These are phyloP conservation scores for Pseudonectria buxi DNA, from an alignment of 2,329 filamentous ascomycete genomes.

Conservation along the genomic window DNA sequence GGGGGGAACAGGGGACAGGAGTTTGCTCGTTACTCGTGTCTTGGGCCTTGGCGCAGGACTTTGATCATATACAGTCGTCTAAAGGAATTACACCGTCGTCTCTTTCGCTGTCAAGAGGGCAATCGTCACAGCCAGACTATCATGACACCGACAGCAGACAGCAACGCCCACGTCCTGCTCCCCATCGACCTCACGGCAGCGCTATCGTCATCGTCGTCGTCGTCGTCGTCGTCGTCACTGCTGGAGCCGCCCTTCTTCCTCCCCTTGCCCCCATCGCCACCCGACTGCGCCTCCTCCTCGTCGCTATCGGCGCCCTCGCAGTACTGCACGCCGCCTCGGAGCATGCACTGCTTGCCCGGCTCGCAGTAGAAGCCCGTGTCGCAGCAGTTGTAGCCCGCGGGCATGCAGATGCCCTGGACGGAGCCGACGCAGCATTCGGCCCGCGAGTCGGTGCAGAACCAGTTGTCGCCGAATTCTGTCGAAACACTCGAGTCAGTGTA, in stretches of 20 bases:
- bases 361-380: constrained; percentile 12
- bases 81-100: too few species aligned
- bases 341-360: constrained; percentile 8
- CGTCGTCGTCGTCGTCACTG: not conserved
- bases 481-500: not conserved
- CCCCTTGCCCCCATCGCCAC: constrained; percentile 3
- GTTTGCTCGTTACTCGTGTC: not conserved
- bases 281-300: constrained; percentile 1
- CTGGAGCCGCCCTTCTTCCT: constrained; percentile 2
- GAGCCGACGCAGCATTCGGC: constrained; percentile 12
- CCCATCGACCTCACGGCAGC: not conserved
- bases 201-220: constrained; percentile 2
- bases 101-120: too few species aligned
- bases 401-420: constrained; percentile 12
- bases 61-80: too few species aligned
- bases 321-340: constrained; percentile 4
- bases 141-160: constrained; percentile 4
- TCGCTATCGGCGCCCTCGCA: constrained; percentile 1
- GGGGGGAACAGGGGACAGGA: too few species aligned
- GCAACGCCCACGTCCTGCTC: constrained; percentile 1
- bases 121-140: constrained; percentile 5
- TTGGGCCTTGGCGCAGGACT: not conserved
- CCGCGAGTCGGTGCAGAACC: constrained; percentile 5
- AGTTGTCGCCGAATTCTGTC: constrained; percentile 6
- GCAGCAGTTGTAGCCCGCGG: constrained; percentile 11